Conservation (phyloP, 345 rosid genomes). For the Arabis alpina region DNA sequence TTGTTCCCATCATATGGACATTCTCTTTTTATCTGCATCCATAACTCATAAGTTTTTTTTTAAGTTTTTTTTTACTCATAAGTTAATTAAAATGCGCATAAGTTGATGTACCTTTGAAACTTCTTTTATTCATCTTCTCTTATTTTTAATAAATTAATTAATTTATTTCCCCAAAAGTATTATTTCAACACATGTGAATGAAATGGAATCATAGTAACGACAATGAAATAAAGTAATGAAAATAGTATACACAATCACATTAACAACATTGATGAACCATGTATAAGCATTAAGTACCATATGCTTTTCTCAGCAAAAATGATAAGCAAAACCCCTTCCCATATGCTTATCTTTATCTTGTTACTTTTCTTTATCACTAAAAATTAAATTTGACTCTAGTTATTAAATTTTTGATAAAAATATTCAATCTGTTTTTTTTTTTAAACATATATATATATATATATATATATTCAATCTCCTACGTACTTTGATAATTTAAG, state of each 20-base stretch:
- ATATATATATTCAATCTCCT: not conserved
- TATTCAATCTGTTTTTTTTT: too few relatives aligned
- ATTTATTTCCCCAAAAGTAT: constrained; percentile 1
- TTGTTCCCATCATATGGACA: constrained; percentile 33
- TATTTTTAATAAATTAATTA: not conserved
- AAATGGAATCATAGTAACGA: constrained; percentile 9
- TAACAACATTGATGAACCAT: constrained; percentile 9
- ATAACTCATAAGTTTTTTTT: constrained; percentile 4
- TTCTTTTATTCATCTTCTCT: constrained; percentile 8
- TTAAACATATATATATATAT: too few relatives aligned
- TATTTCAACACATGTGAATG: constrained; percentile 23
- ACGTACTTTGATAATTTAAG: not conserved
- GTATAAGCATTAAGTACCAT: constrained; percentile 7
- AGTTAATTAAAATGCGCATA: constrained; percentile 22
- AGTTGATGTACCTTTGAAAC: constrained; percentile 23
- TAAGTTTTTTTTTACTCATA: too few relatives aligned
- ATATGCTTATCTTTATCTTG: not conserved
- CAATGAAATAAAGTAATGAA: not conserved
- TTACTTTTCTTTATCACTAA: not conserved
- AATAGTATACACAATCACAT: not conserved
- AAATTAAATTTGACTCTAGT: not conserved
- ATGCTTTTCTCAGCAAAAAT: not conserved
- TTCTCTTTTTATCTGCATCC: constrained; percentile 33
- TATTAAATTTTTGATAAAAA: not conserved
- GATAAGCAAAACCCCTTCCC: not conserved